Evolutionary conservation across 352 stramenopile genomes (phyloP), one percentile per base, ranked within the genome.

Genomic region (Pythium folliculosum): DNA sequence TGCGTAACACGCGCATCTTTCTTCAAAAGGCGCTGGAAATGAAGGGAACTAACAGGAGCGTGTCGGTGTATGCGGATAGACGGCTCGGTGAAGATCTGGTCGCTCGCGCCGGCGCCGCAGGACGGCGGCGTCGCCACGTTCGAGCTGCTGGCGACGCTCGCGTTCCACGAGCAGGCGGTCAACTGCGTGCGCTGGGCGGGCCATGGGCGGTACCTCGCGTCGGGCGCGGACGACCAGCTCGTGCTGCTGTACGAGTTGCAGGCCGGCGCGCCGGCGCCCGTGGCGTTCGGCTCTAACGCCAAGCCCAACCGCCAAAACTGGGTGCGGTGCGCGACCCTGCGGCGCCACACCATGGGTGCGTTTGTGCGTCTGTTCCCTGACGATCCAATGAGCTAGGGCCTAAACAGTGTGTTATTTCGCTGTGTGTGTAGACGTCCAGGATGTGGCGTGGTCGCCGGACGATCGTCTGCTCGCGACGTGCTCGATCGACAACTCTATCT

Each of bases 401-500:
- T 40, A 40, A 40, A 14, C 10, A n/a, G 35, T 32, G 40, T 54
- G 19, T 13, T 35, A 10, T 47, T 32, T 43, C 16, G 8, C 27
- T n/a, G 12, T 69, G 37, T 9, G 30, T 65, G 43, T 51, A 95
- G 87, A 95, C 65, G 88, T 96, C 51, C 82, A 91, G 43, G 88
- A 96, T 45, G 63, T 96, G 7, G 86, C 88, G 22, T 96, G 88
- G 88, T 96, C 88, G 2, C 88, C 88, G 0, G 88, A 96, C 70
- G 88, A 96, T 67, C 84, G 86, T 8, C 92, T 95, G 71, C 69
- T 96, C 19, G 88, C 88, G n/a, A 94, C 86, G 2, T 96, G 88
- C 73, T 94, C 86, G 61, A 94, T 96, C 62, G 88, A 96, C 73
- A 96, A 96, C 65, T 85, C 83, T 35, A 94, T 96, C 64, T 76